Evolutionary conservation across 192 early-diverging fungal genomes (phyloP).

Genomic region (Backusella luteola): DNA sequence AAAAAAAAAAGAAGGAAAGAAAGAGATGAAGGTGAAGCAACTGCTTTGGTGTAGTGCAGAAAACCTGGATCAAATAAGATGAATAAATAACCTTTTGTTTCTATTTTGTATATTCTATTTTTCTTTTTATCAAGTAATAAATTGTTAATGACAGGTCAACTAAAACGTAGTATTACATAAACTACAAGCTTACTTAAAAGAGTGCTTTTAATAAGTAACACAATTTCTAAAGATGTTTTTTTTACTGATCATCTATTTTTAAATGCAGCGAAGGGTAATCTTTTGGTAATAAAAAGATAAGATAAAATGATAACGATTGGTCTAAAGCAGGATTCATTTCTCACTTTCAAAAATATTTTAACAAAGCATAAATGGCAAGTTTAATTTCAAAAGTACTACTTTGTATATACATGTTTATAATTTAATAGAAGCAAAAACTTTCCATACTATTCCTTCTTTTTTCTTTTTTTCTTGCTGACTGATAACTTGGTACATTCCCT

Average conservation of each 20-base stretch:
- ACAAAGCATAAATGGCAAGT: not conserved
- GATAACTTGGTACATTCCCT: not conserved
- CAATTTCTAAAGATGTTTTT: not conserved
- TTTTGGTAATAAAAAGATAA: not conserved
- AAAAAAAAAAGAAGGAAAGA: not conserved
- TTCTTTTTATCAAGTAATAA: not conserved
- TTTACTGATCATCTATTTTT: not conserved
- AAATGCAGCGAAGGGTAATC: not conserved
- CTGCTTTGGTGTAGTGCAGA: no score
- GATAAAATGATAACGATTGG: conserved; percentile 3
- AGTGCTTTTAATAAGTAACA: not conserved
- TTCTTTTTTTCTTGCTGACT: not conserved
- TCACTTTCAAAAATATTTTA: not conserved
- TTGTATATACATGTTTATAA: not conserved
- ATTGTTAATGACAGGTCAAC: not conserved
- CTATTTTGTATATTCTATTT: not conserved
- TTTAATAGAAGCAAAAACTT: not conserved
- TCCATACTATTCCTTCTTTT: not conserved
- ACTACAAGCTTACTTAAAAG: not conserved
- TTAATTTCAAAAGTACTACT: not conserved
- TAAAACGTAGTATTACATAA: not conserved
- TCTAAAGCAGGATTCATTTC: not conserved
- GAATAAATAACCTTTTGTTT: not conserved
- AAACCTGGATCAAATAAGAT: no score
- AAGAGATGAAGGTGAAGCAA: not conserved